Base-by-base conservation (phyloP, 2,329 filamentous ascomycete genomes). In the Atkinsonella texensis region DNA sequence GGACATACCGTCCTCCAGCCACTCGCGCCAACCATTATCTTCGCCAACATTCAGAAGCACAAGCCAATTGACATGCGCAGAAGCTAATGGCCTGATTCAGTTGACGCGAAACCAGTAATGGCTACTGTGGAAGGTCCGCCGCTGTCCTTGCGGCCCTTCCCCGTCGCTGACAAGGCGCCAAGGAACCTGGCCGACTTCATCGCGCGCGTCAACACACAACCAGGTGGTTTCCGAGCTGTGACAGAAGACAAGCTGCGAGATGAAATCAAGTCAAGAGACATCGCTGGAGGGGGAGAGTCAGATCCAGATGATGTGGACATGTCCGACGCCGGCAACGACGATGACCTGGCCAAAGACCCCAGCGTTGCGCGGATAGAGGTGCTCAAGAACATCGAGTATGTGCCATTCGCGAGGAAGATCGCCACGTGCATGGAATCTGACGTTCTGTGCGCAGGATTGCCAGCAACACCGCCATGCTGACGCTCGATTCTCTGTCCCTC, bases 401-500 rank as follows among this genome's bases (percentile, higher is more conserved):
- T 56, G 15, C 6, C 15, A 15, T 9, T 28, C 39, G 31, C 32
- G 53, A 32, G 12, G 18, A 23, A 41, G 23, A 15, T 8, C 17
- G 20, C 35, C 6, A 2, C 46, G 10, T 13, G 18, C 4, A 31
- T 32, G 38, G 33, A 54, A 51, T 35, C 53, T 52, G 51, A 51
- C 49, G 18, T 4, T 10, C 11, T 33, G 10, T 10, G 45, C 43
- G 7, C 53, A 70, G 68, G 41, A 57, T 68, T 46, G 68, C 68
- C 31, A 60, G 62, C 52, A 79, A 84, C 57, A 77, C 80, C 50
- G 76, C 83, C 41, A 74, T 85, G 62, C 75, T 87, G 54, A 81
- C 84, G 7, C 80, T 94, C 60, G 88, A 95, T 65, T 87, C 90
- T 60, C 71, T 95, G 52, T 95, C 89, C 32, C 77, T 95, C 7